These are phyloP conservation scores for Plasmodium vivax DNA, from an alignment of 169 alveolate species.

Conservation along the genomic window DNA sequence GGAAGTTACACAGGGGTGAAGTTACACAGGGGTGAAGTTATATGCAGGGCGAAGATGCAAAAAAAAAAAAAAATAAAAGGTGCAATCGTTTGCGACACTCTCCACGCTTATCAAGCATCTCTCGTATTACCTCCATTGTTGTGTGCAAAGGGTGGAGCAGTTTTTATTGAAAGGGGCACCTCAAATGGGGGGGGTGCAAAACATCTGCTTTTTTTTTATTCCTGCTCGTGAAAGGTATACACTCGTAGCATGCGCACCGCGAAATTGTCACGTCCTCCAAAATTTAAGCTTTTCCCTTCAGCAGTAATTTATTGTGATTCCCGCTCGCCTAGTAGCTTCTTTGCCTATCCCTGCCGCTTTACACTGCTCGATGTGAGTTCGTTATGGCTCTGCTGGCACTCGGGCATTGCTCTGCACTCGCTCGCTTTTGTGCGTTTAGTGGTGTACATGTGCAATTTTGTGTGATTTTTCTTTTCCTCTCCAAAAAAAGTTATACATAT, in stretches of 20 bases:
- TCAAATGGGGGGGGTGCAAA: background rate
- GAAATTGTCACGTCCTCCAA: background rate
- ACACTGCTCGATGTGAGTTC: background rate
- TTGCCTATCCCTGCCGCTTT: background rate
- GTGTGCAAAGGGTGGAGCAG: background rate
- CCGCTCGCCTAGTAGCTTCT: background rate
- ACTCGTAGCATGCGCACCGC: background rate
- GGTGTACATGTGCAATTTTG: background rate
- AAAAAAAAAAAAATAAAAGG: background rate
- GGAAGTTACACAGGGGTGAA: background rate
- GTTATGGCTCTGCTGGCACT: background rate
- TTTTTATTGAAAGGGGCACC: background rate
- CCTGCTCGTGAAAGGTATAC: background rate
- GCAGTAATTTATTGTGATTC: background rate
- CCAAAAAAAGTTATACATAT: background rate
- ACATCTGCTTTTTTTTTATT: background rate
- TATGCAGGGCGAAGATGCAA: background rate
- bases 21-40: no score
- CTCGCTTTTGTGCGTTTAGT: background rate
- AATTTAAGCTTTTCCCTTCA: background rate
- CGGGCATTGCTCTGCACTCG: background rate
- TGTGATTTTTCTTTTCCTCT: background rate
- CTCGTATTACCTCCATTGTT: slow-evolving; percentile 42
- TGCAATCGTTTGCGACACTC: background rate
- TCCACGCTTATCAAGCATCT: background rate